Conservation (phyloP, 805 yeast species). For the Candida chilensis region DNA sequence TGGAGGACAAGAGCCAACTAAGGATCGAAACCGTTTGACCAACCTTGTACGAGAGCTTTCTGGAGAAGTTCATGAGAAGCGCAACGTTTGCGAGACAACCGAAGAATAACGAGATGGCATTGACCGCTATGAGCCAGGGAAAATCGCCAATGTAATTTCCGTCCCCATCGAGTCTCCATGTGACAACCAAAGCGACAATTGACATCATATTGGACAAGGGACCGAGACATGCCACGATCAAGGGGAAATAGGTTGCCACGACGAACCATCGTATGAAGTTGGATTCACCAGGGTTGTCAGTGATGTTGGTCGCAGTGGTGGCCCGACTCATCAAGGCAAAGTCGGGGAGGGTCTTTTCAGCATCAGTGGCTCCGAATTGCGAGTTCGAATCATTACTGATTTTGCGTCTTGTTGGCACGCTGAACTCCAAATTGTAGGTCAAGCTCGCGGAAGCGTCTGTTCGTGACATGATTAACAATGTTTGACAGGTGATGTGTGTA, state of each 20-base stretch:
- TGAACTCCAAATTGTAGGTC: too few relatives aligned
- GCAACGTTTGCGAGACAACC: constrained; percentile 65
- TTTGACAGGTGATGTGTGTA: too few relatives aligned
- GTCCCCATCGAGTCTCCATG: constrained; percentile 42
- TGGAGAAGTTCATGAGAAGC: constrained; percentile 62
- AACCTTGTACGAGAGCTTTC: constrained; percentile 42
- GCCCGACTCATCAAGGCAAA: too few relatives aligned
- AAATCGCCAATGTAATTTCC: constrained; percentile 24
- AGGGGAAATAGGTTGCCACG: constrained; percentile 62
- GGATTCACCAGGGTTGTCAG: constrained; percentile 18
- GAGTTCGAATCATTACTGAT: too few relatives aligned
- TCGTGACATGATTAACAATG: too few relatives aligned
- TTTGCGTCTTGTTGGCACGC: too few relatives aligned
- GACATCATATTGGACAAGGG: constrained; percentile 73
- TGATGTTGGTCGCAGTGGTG: too few relatives aligned
- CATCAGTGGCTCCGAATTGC: too few relatives aligned
- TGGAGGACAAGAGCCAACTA: constrained; percentile 57
- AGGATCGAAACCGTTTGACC: constrained; percentile 55
- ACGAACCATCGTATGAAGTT: constrained; percentile 44
- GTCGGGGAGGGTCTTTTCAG: too few relatives aligned
- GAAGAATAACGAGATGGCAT: constrained; percentile 50
- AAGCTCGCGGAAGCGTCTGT: too few relatives aligned
- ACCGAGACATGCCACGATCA: constrained; percentile 69
- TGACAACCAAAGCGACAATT: constrained; percentile 58
- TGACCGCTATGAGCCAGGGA: constrained; percentile 40